phyloP scores from a whole-genome alignment of 192 early-diverging fungal species.

The Gryganskiella cystojenkinii region DNA sequence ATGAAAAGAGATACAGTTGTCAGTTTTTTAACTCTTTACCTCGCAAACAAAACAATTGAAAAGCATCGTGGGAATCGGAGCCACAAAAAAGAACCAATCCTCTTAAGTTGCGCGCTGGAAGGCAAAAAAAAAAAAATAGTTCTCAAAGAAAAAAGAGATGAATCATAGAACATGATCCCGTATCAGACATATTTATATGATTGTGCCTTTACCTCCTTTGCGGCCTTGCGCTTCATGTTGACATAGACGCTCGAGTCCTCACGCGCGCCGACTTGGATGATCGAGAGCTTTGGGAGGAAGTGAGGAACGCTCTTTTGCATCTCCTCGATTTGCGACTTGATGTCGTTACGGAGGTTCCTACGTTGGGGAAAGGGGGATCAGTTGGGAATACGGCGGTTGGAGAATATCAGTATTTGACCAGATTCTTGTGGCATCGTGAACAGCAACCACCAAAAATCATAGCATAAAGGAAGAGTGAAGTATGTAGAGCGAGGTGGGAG shows the following conservation, averaged over 20 bases:
- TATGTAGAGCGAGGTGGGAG: no score
- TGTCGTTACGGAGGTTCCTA: slow-evolving; percentile 76
- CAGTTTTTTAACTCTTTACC: background rate
- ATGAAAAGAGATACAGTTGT: background rate
- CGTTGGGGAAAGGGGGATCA: background rate
- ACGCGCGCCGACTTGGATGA: slow-evolving; percentile 93
- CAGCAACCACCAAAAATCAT: no score
- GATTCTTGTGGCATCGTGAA: no score
- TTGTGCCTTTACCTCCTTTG: slow-evolving; percentile 83
- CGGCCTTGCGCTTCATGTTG: slow-evolving; percentile 92
- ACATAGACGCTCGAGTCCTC: slow-evolving; percentile 97
- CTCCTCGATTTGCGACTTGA: slow-evolving; percentile 75
- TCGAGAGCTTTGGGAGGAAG: slow-evolving; percentile 87
- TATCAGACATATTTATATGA: no score
- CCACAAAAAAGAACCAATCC: background rate
- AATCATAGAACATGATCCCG: background rate
- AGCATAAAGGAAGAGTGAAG: no score
- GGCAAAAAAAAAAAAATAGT: no score
- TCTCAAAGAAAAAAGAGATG: background rate
- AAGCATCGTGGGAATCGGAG: background rate
- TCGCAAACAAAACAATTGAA: no score
- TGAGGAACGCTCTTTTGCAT: slow-evolving; percentile 69
- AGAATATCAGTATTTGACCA: background rate
- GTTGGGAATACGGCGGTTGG: background rate
- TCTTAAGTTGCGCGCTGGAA: no score